Evolutionary conservation across 2,329 filamentous ascomycete species (phyloP).

Genomic region (Pseudocercospora ulei): DNA sequence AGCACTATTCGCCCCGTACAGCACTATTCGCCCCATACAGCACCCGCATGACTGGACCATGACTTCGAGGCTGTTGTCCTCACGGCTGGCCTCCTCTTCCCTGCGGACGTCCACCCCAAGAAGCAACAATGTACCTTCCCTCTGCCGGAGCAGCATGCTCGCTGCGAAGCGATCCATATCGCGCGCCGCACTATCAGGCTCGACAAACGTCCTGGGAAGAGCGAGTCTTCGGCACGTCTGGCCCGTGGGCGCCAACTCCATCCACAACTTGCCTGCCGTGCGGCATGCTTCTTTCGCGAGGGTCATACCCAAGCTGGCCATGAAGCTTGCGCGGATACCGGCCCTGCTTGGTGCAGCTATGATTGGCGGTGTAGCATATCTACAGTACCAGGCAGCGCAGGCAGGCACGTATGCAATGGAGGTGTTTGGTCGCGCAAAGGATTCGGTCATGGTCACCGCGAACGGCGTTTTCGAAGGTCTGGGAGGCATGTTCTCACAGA

Average conservation of each 20-base stretch:
- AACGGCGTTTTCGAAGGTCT: constrained; percentile 61
- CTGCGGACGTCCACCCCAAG: constrained; percentile 49
- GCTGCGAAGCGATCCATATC: constrained; percentile 25
- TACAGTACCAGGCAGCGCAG: constrained; percentile 89
- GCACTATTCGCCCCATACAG: constrained; percentile 1
- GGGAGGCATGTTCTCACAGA: constrained; percentile 67
- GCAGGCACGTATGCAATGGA: constrained; percentile 70
- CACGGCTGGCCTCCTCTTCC: constrained; percentile 58
- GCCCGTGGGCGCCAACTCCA: constrained; percentile 65
- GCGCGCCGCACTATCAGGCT: constrained; percentile 23
- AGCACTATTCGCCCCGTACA: not conserved
- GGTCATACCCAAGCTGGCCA: constrained; percentile 70
- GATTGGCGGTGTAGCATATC: constrained; percentile 76
- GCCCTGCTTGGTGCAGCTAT: constrained; percentile 85
- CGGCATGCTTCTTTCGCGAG: constrained; percentile 57
- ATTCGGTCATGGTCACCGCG: constrained; percentile 60
- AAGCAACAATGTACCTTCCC: constrained; percentile 24
- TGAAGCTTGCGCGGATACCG: constrained; percentile 79
- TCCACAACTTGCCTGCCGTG: constrained; percentile 66
- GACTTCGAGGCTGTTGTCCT: constrained; percentile 57
- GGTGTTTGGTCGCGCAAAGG: constrained; percentile 60
- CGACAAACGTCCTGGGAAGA: constrained; percentile 19
- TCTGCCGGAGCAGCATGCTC: constrained; percentile 19
- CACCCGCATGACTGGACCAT: constrained; percentile 23
- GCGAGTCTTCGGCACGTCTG: constrained; percentile 50